Base-by-base conservation (phyloP, 2,329 filamentous ascomycete species). In the Chalaropsis ovoidea region DNA sequence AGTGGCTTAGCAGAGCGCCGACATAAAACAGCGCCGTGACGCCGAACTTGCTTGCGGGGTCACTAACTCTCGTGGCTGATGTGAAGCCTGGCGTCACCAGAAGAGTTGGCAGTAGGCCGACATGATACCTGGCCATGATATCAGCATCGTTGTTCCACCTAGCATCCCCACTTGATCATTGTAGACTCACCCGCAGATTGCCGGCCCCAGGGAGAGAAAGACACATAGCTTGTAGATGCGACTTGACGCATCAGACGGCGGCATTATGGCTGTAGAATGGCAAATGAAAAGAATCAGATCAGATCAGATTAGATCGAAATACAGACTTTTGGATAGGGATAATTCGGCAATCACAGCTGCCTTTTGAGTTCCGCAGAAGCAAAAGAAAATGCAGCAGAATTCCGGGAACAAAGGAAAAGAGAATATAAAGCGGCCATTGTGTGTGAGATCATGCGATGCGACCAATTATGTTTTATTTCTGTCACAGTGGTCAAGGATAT, bases 21-120 rank as follows among this genome's bases (percentile, higher is more conserved):
- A 81, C 71, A 69, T 84, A 84, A 74, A 84, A 84, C 31, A 77
- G 70, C 62, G 61, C 61, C 31, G 45, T 39, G 17, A 58, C 54
- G 10, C 54, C 54, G 8, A 17, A 58, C 31, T 58, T 58, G 31
- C 54, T 58, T 77, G 72, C 11, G 83, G 75, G 6, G 78, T 74
- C 19, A 75, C 71, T n/a, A 74, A 73, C 73, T 82, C 54, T 17
- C 27, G 54, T 58, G 17, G 54, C 27, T 35, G 54, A 58, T 10
- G 54, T 58, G 31, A 58, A 85, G 19, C 82, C 82, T 0, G 78
- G 78, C 69, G 83, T 79, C 4, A 82, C 80, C 63, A 83, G 80
- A 45, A 85, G 75, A 0, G 81, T 81, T 0, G 80, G 80, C 19
- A 84, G 75, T 54, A 85, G 76, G 63, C 82, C 82, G 69, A 85